These are phyloP conservation scores for Crithidia brevicula DNA, from an alignment of 208 protist species.

Conservation along the genomic window DNA sequence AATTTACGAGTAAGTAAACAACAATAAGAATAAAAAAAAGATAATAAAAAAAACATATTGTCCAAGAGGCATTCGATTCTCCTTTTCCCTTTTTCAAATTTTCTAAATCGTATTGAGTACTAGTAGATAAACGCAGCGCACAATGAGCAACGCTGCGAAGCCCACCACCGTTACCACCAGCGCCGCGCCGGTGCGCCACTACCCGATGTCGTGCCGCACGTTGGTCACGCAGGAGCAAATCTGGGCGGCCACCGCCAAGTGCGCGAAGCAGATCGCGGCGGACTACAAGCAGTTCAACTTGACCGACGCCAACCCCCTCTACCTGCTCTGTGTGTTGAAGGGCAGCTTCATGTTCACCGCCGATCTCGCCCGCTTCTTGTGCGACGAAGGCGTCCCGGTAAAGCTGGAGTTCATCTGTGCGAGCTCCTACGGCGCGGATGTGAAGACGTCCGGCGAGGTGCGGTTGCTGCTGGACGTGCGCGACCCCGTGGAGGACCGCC, in stretches of 20 bases:
- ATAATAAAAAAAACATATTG: no score
- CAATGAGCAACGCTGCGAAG: constrained; percentile 15
- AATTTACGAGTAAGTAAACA: no score
- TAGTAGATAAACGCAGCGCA: no score
- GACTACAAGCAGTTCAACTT: constrained; percentile 67
- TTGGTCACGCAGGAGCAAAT: constrained; percentile 71
- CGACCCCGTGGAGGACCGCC: constrained; percentile 64
- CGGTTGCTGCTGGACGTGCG: constrained; percentile 85
- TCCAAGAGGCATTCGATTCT: no score
- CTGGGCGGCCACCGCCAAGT: constrained; percentile 38
- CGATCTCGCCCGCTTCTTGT: constrained; percentile 70
- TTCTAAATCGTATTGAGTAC: background rate
- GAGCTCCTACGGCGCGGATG: constrained; percentile 60
- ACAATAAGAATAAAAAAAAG: no score
- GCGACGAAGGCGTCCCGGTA: constrained; percentile 70
- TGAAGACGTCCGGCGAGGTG: constrained; percentile 78
- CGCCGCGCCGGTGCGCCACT: constrained; percentile 34
- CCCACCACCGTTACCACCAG: background rate
- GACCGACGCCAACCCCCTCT: constrained; percentile 60
- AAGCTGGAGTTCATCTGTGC: constrained; percentile 90
- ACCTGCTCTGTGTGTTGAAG: constrained; percentile 88
- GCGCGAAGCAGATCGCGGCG: constrained; percentile 69
- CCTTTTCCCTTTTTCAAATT: background rate
- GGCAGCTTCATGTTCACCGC: constrained; percentile 85
- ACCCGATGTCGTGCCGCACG: constrained; percentile 59